phyloP scores from a whole-genome alignment of 768 basidiomycete species.

The Roridomyces roridus region DNA sequence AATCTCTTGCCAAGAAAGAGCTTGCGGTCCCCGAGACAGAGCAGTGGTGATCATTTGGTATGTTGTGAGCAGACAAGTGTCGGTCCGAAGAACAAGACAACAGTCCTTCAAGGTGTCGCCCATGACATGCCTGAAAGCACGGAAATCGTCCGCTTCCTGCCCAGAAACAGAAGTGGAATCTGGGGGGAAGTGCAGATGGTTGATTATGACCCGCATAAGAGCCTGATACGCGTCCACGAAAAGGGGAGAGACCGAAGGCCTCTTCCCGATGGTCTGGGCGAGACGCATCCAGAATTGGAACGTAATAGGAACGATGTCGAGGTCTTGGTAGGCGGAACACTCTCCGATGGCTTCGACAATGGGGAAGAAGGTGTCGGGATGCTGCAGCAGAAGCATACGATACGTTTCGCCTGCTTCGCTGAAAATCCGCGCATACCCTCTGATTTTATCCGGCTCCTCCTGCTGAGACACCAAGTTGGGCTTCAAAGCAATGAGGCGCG shows the following conservation, averaged over 20 bases:
- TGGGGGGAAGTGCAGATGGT: slow-evolving; percentile 89
- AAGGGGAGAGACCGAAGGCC: slow-evolving; percentile 69
- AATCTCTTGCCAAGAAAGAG: slow-evolving; percentile 91
- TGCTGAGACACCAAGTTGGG: slow-evolving; percentile 61
- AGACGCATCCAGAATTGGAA: slow-evolving; percentile 99
- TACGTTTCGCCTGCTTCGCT: slow-evolving; percentile 99
- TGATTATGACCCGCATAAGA: slow-evolving; percentile 86
- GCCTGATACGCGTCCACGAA: slow-evolving; percentile 84
- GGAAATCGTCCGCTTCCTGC: slow-evolving; percentile 93
- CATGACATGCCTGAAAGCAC: slow-evolving; percentile 96
- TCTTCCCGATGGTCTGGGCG: slow-evolving; percentile 87
- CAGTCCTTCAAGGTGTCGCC: slow-evolving; percentile 99
- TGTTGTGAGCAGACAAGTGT: slow-evolving; percentile 80
- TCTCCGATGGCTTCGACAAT: slow-evolving; percentile 94
- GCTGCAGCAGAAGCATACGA: slow-evolving; percentile 83
- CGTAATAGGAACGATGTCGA: slow-evolving; percentile 96
- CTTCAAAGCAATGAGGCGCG: slow-evolving; percentile 79
- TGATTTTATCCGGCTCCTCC: slow-evolving; percentile 88
- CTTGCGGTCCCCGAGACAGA: slow-evolving; percentile 62
- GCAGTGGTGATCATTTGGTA: slow-evolving; percentile 82
- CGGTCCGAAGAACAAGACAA: slow-evolving; percentile 90
- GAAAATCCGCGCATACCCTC: slow-evolving; percentile 90
- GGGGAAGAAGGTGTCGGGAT: slow-evolving; percentile 92
- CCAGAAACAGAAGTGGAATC: slow-evolving; percentile 69
- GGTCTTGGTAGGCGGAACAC: slow-evolving; percentile 90